Evolutionary conservation across 2,329 filamentous ascomycete genomes (phyloP).

Genomic region (Fusarium tanahbumbuense): DNA sequence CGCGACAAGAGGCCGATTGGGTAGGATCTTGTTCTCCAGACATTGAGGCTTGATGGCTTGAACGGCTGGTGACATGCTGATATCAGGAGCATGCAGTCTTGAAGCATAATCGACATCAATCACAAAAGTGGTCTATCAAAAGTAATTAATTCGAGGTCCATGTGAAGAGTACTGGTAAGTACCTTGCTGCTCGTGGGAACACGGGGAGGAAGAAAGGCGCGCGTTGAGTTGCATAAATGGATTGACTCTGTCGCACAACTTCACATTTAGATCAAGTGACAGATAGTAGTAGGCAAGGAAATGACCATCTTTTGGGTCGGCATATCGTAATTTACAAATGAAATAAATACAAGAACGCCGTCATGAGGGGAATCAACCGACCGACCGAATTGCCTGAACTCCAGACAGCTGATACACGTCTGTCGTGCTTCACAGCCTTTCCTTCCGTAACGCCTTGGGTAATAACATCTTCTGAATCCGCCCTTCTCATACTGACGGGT

Average conservation of each 20-base stretch:
- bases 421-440: neutral
- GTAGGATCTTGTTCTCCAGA: neutral
- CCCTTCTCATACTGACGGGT: neutral
- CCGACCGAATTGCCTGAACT: neutral
- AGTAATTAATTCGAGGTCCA: rapidly evolving
- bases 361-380: conserved; percentile 1
- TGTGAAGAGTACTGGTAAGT: neutral
- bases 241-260: too few relatives aligned
- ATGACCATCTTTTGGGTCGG: neutral
- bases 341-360: neutral
- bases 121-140: rapidly evolving
- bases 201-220: neutral
- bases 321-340: neutral
- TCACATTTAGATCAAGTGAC: neutral
- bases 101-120: neutral
- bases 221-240: too few relatives aligned
- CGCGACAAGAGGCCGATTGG: neutral
- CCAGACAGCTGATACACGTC: neutral
- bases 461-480: neutral
- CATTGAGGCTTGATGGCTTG: neutral
- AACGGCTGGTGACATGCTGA: neutral
- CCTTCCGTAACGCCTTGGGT: neutral
- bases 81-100: neutral
- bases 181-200: too few relatives aligned
- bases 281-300: neutral